Base-by-base conservation (phyloP, 768 basidiomycete genomes). In the Lactarius vividus region DNA sequence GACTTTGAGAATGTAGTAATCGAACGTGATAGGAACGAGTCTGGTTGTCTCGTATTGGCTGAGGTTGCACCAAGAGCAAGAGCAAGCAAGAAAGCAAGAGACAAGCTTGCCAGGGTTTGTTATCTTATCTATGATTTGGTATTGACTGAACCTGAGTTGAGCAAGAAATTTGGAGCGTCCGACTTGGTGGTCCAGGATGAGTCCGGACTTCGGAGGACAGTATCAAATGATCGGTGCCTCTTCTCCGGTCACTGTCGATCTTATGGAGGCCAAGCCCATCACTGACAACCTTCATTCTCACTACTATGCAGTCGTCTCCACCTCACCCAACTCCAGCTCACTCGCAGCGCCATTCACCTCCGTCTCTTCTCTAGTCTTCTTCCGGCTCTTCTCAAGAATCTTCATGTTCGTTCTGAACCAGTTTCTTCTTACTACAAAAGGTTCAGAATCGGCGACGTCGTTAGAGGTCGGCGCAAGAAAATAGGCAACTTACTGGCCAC, bases 361-460 rank as follows among this genome's bases (percentile, higher is more conserved):
- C 7, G 80, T 79, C 16, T 79, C 81, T 16, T 89, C 89, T 29
- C 84, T 99, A 37, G 88, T 99, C 69, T 85, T 86, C 35, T 85
- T 99, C 20, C 97, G 98, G 73, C 80, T 97, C 35, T 79, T 89
- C 62, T 92, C 95, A 59, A 84, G 97, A 0, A 70, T 90, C 4
- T 81, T 95, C 73, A 98, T 96, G 0, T 99, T 97, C 75, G 73
- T 81, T 4, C 82, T 99, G 29, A 98, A 98, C 76, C 96, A 97
- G 75, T 98, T n/a, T n/a, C 64, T 63, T 64, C n/a, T 60, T 72
- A 42, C 75, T 76, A 59, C 39, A 26, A 1, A 3, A 63, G 7
- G 20, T 55, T 63, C 57, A 67, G 37, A 4, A 20, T 49, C 11
- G 15, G 29, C 23, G 28, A 3, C 15, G 10, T 16, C 26, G 39